Base-by-base conservation (phyloP, 2,329 filamentous ascomycete genomes). In the Leptographium wingfieldii region DNA sequence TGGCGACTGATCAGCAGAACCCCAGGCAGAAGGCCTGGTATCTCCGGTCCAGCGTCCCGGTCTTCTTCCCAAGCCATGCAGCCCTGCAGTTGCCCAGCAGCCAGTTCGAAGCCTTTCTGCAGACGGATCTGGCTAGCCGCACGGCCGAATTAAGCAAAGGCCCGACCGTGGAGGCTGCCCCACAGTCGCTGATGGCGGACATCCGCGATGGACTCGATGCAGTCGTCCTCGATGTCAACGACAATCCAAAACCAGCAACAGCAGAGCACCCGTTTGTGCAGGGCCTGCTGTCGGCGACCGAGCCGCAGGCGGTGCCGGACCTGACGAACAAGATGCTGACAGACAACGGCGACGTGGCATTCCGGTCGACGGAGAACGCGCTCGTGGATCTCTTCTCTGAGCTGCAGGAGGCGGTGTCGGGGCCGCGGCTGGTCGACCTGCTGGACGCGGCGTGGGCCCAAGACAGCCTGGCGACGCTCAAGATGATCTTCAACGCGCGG, bases 401-500 rank as follows among this genome's bases (percentile, higher is more conserved):
- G 61, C 71, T 83, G 0, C 74, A 77, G 58, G 73, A 76, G 0
- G 68, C 69, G 16, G 64, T 76, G 14, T 68, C 71, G 0, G 69
- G 70, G 0, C 66, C 68, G 0, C 65, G 71, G 1, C 67, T 83
- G 1, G 65, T 68, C 5, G 65, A 72, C 14, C 66, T 78, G 1
- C 74, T 84, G 35, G 67, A 75, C 2, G 61, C 68, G 2, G 76
- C 81, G 1, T 85, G 81, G 81, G 65, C 67, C 1, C 66, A 70
- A 1, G 77, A 83, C 61, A 63, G 77, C 0, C 65, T 76, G 3
- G 67, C 73, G 14, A 81, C 81, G 0, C 73, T 84, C 35, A 82
- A 82, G 66, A 75, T 84, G 65, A 80, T 85, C 63, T 84, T 81
- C 73, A 82, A 83, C 61, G 70, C 76, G 0, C 76, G 82, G 11